Base-by-base conservation (phyloP, 2,329 filamentous ascomycete genomes). In the Uncinocarpus reesii region DNA sequence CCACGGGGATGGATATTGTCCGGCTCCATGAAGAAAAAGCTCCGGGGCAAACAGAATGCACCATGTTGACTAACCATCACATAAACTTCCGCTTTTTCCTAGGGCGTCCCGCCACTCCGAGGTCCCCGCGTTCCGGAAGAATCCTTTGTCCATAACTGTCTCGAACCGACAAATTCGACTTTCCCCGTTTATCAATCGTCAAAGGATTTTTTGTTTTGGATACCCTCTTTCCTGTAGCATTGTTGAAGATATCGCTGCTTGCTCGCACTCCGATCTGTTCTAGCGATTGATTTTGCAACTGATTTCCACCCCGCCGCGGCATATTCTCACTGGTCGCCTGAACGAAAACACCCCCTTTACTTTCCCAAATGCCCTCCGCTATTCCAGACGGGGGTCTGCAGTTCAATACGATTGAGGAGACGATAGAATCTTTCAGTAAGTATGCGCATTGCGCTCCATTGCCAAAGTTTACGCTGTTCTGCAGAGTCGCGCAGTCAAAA, bases 321-420 rank as follows among this genome's bases (percentile, higher is more conserved):
- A 16, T 41, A 31, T 18, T 41, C 15, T 23, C 15, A 3, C 16
- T 32, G n/a, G n/a, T 26, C 45, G 26, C n/a, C n/a, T n/a, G n/a
- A n/a, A n/a, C n/a, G 34, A 41, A 3, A 8, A 29, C 7, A 6
- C 18, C 20, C 8, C 29, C 15, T 11, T 8, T 23, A 26, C 31
- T 37, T 38, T 23, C 18, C 31, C 42, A 40, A 58, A 68, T 68
- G 65, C 60, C 63, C 52, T 61, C 62, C 15, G 57, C 38, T 15
- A 7, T 62, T 48, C 56, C 58, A 49, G 61, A 65, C 29, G 53
- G 59, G 23, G 55, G 54, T 40, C 60, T 64, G 28, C 60, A 62
- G 50, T 69, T 69, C 46, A 64, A 67, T 51, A 62, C 66, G 26
- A 68, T 69, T 52, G 66, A 69, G 50, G 65, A 69, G 45, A 63